Evolutionary conservation across 2,329 filamentous ascomycete genomes (phyloP).

Genomic region (Eurotiales sp.): DNA sequence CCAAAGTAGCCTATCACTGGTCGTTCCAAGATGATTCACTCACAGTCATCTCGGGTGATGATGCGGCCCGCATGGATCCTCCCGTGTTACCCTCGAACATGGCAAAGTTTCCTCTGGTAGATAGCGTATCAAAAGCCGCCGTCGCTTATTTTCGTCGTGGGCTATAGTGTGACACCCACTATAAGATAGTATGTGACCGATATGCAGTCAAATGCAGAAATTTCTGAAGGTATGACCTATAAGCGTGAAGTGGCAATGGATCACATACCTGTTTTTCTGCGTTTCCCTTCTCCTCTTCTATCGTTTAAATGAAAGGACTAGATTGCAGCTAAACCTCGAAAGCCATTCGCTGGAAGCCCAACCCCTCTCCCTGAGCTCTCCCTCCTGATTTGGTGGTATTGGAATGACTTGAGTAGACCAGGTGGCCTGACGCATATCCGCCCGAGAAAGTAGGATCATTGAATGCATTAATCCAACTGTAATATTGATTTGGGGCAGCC

Average conservation of each 20-base stretch:
- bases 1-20: constrained; percentile 2
- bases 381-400: not conserved
- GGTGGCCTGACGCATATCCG: not conserved
- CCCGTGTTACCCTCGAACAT: not conserved
- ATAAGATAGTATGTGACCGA: constrained; percentile 5
- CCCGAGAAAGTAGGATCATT: not conserved
- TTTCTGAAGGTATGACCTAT: constrained; percentile 5
- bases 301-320: constrained; percentile 3
- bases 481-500: no score
- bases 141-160: constrained; percentile 7
- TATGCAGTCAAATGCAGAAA: constrained; percentile 8
- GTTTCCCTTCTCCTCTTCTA: not conserved
- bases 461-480: not conserved
- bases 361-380: not conserved
- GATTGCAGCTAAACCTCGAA: not conserved
- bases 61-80: constrained; percentile 6
- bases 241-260: constrained; percentile 9
- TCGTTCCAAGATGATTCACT: not conserved
- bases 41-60: not conserved
- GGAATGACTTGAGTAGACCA: not conserved
- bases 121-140: not conserved
- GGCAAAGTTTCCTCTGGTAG: not conserved
- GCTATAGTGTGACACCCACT: not conserved
- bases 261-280: not conserved
- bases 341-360: not conserved